Percentiles rank a stretch among this genome's conserved stretches.
These are phyloP conservation scores for Oryza australiensis DNA, from an alignment of 176 grass and related monocot genomes.

Conservation along the genomic window DNA sequence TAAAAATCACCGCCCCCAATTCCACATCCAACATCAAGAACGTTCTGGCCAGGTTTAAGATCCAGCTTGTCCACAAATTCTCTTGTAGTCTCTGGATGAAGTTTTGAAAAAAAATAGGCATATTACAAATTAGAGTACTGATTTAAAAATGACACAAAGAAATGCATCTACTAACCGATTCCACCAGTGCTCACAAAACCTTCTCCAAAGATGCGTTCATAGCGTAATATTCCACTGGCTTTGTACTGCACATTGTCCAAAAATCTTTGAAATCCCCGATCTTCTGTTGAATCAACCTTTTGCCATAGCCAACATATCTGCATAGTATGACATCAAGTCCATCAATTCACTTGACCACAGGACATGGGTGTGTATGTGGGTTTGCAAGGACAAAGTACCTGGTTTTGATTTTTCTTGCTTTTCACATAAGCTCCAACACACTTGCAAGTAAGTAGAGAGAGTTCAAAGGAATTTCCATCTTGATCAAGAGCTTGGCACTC, in stretches of 20 bases:
- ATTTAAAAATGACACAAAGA: constrained; percentile 6
- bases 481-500: constrained; percentile 69
- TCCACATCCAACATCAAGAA: constrained; percentile 95
- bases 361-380: not conserved
- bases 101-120: not conserved
- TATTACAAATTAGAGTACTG: constrained; percentile 9
- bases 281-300: constrained; percentile 81
- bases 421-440: constrained; percentile 93
- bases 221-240: constrained; percentile 88
- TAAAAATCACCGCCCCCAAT: constrained; percentile 97
- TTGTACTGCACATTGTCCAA: constrained; percentile 99
- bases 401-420: constrained; percentile 99
- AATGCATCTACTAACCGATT: constrained; percentile 51
- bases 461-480: constrained; percentile 69
- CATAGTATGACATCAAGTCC: not conserved
- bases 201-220: constrained; percentile 89
- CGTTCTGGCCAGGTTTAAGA: constrained; percentile 88
- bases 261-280: constrained; percentile 84
- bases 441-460: constrained; percentile 86
- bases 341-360: constrained; percentile 18
- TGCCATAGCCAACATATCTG: constrained; percentile 94
- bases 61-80: constrained; percentile 85
- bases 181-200: constrained; percentile 98
- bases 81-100: constrained; percentile 73
- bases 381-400: constrained; percentile 45